These are phyloP conservation scores for Exophiala phaeomuriformis DNA, from an alignment of 2,329 filamentous ascomycete species.

Conservation along the genomic window DNA sequence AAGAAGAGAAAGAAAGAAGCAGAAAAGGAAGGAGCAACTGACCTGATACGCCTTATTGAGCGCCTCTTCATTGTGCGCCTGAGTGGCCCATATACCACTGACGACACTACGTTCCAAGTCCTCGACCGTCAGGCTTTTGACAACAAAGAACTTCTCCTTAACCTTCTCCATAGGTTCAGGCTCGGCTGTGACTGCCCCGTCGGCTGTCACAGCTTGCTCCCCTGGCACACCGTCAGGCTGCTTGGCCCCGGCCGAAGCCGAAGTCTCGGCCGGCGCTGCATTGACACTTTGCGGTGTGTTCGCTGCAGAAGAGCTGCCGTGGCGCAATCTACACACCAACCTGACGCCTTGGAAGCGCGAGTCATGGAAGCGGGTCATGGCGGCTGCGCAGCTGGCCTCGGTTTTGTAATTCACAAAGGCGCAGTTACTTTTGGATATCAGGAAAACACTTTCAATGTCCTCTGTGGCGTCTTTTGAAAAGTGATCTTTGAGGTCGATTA, in stretches of 20 bases:
- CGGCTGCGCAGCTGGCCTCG: slow-evolving; percentile 64
- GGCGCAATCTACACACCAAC: slow-evolving; percentile 74
- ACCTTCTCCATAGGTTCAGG: slow-evolving; percentile 29
- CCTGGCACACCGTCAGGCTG: background rate
- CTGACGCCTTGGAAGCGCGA: slow-evolving; percentile 80
- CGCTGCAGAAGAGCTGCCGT: slow-evolving; percentile 42
- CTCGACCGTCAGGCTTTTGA: slow-evolving; percentile 87
- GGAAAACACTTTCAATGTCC: slow-evolving; percentile 78
- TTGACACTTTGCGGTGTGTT: slow-evolving; percentile 46
- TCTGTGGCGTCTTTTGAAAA: slow-evolving; percentile 70
- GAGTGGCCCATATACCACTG: slow-evolving; percentile 88
- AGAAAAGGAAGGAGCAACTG: slow-evolving; percentile 26
- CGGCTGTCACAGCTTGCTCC: slow-evolving; percentile 2
- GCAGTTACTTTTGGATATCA: slow-evolving; percentile 96
- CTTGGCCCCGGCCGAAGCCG: slow-evolving; percentile 9
- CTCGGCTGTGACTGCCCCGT: slow-evolving; percentile 20
- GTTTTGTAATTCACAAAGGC: slow-evolving; percentile 93
- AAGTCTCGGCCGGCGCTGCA: slow-evolving; percentile 29
- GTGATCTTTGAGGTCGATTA: slow-evolving; percentile 81
- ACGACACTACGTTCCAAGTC: slow-evolving; percentile 82
- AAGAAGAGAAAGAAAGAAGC: slow-evolving; percentile 1
- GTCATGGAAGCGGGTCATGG: slow-evolving; percentile 80
- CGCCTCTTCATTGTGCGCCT: slow-evolving; percentile 80
- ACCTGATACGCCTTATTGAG: slow-evolving; percentile 80
- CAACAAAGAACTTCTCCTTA: slow-evolving; percentile 76